Evolutionary conservation across 495 filamentous ascomycete genomes (phyloP).

Genomic region (Aspergillus panamensis): DNA sequence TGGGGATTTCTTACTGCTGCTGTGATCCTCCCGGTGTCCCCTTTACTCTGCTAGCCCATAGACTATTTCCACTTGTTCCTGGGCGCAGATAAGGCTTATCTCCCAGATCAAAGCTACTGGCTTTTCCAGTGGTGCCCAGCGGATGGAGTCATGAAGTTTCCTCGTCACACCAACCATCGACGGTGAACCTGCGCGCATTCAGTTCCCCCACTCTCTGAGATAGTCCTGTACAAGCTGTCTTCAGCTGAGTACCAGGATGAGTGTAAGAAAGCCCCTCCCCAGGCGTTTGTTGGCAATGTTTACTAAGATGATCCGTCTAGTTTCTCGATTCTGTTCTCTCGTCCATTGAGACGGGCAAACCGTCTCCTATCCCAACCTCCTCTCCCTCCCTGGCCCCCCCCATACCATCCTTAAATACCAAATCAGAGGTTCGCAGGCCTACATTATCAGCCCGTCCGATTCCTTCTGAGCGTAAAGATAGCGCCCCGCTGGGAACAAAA

Average conservation of each 20-base stretch:
- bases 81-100: constrained; percentile 18
- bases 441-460: constrained; percentile 13
- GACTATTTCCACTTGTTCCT: constrained; percentile 1
- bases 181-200: constrained; percentile 34
- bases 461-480: constrained; percentile 21
- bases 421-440: constrained; percentile 28
- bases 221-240: not conserved
- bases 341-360: constrained; percentile 49
- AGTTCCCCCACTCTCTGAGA: constrained; percentile 11
- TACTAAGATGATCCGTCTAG: constrained; percentile 34
- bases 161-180: constrained; percentile 44
- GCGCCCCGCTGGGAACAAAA: constrained; percentile 33
- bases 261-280: constrained; percentile 35
- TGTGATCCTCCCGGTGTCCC: not conserved
- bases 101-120: constrained; percentile 21
- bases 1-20: not conserved
- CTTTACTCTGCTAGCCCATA: constrained; percentile 15
- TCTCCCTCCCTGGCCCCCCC: constrained; percentile 31
- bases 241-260: constrained; percentile 35
- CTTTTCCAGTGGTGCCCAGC: constrained; percentile 26
- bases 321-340: constrained; percentile 58
- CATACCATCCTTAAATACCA: constrained; percentile 26
- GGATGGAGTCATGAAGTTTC: constrained; percentile 48
- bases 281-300: not conserved
- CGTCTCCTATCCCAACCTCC: constrained; percentile 27